phyloP scores from a whole-genome alignment of 108 stramenopile genomes.

The Skeletonema tropicum region DNA sequence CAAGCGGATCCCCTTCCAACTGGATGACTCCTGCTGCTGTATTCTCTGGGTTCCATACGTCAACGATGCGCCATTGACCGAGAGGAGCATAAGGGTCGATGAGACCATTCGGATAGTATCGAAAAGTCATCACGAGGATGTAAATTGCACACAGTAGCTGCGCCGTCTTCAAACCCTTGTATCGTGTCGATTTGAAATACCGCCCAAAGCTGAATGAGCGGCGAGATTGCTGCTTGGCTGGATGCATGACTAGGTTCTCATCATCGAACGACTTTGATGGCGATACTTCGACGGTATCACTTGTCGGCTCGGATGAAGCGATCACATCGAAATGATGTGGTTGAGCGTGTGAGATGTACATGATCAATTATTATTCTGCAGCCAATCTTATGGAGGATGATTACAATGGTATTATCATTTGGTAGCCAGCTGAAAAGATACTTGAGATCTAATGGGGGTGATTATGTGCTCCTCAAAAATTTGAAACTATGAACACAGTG shows the following conservation, averaged over 20 bases:
- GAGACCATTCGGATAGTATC: constrained; percentile 29
- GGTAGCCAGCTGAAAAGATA: no score
- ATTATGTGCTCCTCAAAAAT: constrained; percentile 2
- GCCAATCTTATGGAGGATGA: no score
- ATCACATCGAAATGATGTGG: no score
- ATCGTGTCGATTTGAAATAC: constrained; percentile 19
- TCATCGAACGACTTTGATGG: no score
- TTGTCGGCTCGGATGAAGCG: no score
- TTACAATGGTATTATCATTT: no score
- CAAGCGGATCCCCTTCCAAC: constrained; percentile 26
- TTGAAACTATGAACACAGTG: background rate
- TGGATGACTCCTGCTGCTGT: constrained; percentile 48
- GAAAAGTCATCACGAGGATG: constrained; percentile 41
- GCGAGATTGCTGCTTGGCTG: no score
- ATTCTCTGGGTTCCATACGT: constrained; percentile 30
- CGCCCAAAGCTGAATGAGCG: no score
- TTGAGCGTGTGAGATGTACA: no score
- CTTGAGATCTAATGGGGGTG: background rate
- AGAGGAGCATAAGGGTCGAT: constrained; percentile 22
- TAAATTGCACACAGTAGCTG: constrained; percentile 38
- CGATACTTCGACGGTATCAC: no score
- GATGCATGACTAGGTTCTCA: no score
- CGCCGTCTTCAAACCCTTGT: constrained; percentile 33
- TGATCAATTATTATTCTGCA: no score
- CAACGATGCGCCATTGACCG: constrained; percentile 32